phyloP scores from a whole-genome alignment of 306 rosid genomes.

The Hippophae rhamnoides region DNA sequence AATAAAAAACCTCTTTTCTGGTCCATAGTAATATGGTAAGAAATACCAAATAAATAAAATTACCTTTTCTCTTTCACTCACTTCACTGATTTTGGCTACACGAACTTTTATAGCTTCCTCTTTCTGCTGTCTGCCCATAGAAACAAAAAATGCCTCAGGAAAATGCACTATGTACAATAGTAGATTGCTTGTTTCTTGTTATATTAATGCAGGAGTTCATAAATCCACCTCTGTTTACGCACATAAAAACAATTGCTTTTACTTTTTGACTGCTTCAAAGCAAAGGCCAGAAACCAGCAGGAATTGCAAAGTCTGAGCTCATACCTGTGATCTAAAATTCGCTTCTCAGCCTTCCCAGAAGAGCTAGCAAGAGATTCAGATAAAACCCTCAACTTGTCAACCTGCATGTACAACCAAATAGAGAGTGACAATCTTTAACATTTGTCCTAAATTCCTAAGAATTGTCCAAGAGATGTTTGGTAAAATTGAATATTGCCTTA shows the following conservation, averaged over 20 bases:
- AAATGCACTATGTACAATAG: no score
- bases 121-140: constrained; percentile 55
- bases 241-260: not conserved
- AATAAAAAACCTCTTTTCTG: no score
- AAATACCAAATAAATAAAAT: constrained; percentile 13
- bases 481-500: not conserved
- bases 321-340: constrained; percentile 85
- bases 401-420: constrained; percentile 38
- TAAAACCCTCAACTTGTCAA: constrained; percentile 89
- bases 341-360: constrained; percentile 82
- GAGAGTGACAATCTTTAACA: constrained; percentile 4
- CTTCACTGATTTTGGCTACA: constrained; percentile 56
- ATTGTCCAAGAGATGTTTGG: not conserved
- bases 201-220: not conserved
- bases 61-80: constrained; percentile 89
- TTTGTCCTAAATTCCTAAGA: not conserved
- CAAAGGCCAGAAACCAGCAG: not conserved
- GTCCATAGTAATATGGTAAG: no score
- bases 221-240: not conserved
- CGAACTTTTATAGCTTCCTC: constrained; percentile 95
- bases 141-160: not conserved
- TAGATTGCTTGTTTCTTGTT: not conserved
- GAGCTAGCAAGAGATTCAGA: constrained; percentile 91
- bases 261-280: no score
- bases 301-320: constrained; percentile 6